Evolutionary conservation across 345 rosid genomes (phyloP), one percentile per base, ranked within the genome.

Genomic region (Populus deltoides): DNA sequence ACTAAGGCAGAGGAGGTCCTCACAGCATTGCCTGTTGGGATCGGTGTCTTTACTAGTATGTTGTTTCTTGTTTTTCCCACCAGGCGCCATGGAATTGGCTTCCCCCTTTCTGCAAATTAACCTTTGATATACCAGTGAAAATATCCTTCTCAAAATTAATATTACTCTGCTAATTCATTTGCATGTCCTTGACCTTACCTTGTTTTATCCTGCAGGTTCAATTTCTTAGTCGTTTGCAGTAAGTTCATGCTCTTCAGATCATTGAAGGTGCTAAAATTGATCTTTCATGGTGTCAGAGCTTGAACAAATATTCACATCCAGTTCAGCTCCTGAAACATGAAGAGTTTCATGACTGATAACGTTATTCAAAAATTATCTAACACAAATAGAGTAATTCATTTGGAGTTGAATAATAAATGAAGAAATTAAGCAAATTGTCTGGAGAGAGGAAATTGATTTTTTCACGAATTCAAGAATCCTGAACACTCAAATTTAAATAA

Each of bases 21-120:
- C 68, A 89, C 90, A 24, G 84, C 90, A 1, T 80, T 96, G 88
- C 98, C 99, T 0, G 91, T 96, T 2, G 97, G 91, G 53, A 88
- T 92, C 22, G 99, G 98, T 0, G 87, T 85, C 49, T 68, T 92
- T 18, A 87, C 94, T 73, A 92, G 95, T 75, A 88, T 93, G 97
- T 74, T 93, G 84, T 96, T 93, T 73, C 89, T 90, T 41, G 86
- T 85, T 38, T 96, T 96, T 71, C 99, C 99, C 0, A 92, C 95
- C 39, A 83, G 79, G 71, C 97, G 99, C 75, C 94, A 92, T 71
- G 98, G 99, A 55, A 87, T 96, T 75, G 99, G 99, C 53, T 93
- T 96, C 63, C 97, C 99, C 18, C 76, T 88, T 75, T 76, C 97
- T 22, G 31, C 82, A 29, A 51, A 9, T 41, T 74, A 53, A 75